A percentile compares a stretch with the other conserved stretches of the same genome.
phyloP scores from a whole-genome alignment of 73 alveolate genomes.

The Paramecium sexaurelia region DNA sequence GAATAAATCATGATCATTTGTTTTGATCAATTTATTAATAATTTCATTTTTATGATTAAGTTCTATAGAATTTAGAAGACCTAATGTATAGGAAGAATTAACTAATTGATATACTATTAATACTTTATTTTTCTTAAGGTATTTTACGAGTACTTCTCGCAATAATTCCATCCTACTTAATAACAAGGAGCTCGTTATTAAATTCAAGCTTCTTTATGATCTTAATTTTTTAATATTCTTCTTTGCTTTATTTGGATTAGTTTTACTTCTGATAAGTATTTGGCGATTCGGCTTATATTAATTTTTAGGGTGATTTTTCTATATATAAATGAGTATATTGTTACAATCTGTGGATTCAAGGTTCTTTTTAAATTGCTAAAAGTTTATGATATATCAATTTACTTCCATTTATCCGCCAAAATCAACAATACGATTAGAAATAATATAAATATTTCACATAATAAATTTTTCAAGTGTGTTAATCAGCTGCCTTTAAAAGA shows the following conservation, averaged over 20 bases:
- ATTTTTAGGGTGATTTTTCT: neutral
- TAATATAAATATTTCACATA: neutral
- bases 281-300: neutral
- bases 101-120: neutral
- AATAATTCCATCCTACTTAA: neutral
- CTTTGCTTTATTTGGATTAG: neutral
- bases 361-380: constrained; percentile 22
- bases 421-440: neutral
- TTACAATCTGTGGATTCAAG: neutral
- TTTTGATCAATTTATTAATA: constrained; percentile 10
- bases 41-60: neutral
- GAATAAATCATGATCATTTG: neutral
- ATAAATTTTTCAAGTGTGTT: neutral
- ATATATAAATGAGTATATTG: neutral
- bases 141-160: neutral
- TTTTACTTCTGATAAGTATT: neutral
- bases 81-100: constrained; percentile 6
- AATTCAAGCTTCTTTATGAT: neutral
- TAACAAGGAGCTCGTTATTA: neutral
- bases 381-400: neutral
- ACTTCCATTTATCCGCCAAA: constrained; percentile 47
- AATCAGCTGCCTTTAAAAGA: neutral
- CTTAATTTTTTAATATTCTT: neutral
- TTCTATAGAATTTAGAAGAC: constrained; percentile 27
- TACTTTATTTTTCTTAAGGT: neutral